Evolutionary conservation across 73 alveolate genomes (phyloP), one percentile per base, ranked within the genome.

Genomic region (Tetrahymena thermophila): DNA sequence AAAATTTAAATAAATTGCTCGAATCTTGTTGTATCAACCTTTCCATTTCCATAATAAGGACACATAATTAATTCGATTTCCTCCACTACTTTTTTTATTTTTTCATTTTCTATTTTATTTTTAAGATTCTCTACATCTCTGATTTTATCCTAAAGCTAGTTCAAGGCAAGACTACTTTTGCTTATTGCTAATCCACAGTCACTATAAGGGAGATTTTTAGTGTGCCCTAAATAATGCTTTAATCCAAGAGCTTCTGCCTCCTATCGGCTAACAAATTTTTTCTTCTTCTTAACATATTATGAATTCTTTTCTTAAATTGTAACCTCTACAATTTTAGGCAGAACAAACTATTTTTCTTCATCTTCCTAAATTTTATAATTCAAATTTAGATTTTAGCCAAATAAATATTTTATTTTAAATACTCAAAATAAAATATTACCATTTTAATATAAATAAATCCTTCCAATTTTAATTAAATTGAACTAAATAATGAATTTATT

Each of bases 11-110:
- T 93, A 95, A 89, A 95, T 85, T 95, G 94, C 31, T 85, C 85
- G 14, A 95, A 56, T 34, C 97, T 93, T 7, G 44, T 94, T n/a
- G 71, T 95, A 23, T 95, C 97, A 21, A 71, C 71, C 31, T 95
- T 95, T 34, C 95, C 95, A 23, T 95, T 95, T 19, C 97, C 97
- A 95, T 89, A 95, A n/a, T 95, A 95, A 21, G 97, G 93, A 56
- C 97, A 95, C 95, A 95, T 85, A 8, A 95, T 95, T n/a, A 95
- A 44, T 89, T 95, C 85, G 1, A 95, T 95, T 37, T 95, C 97
- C 16, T 95, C 97, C 42, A 94, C 85, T 2, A 89, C 95, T 56
- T 93, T 95, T 85, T 95, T 95, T 4, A 95, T 95, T 55, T 95
- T 95, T 43, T 95, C 97, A 43, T 89, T 43, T 55, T 95, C 97